These are phyloP conservation scores for Cairneyella variabilis DNA, from an alignment of 495 filamentous ascomycete species.

Conservation along the genomic window DNA sequence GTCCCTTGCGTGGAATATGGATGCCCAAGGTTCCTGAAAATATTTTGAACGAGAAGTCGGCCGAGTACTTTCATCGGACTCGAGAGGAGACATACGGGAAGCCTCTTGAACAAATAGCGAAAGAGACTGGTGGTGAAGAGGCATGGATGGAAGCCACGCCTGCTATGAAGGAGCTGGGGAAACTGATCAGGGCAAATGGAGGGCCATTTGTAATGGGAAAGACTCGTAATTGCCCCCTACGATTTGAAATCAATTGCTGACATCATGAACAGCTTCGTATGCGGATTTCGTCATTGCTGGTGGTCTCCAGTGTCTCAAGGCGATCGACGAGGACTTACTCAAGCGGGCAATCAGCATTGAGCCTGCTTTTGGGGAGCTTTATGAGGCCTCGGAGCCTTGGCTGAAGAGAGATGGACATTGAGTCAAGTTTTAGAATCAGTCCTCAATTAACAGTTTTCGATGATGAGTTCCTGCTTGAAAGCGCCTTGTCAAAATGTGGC, in stretches of 20 bases:
- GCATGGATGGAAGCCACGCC: slow-evolving; percentile 10
- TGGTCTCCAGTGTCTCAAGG: not conserved
- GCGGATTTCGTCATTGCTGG: slow-evolving; percentile 40
- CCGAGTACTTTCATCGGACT: slow-evolving; percentile 5
- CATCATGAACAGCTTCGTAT: slow-evolving; percentile 27
- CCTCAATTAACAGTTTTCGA: no score
- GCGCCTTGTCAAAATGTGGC: no score
- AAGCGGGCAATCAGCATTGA: not conserved
- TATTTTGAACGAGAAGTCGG: not conserved
- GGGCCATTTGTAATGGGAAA: slow-evolving; percentile 5
- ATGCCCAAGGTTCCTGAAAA: slow-evolving; percentile 1
- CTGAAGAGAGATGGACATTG: not conserved
- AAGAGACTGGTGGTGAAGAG: slow-evolving; percentile 8
- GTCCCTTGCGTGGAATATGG: not conserved
- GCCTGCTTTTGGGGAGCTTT: not conserved
- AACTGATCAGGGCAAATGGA: not conserved
- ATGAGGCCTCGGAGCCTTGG: not conserved
- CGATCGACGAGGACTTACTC: not conserved
- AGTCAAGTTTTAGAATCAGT: no score
- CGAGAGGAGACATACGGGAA: slow-evolving; percentile 2
- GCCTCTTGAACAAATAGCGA: not conserved
- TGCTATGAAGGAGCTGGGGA: not conserved
- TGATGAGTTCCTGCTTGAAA: no score
- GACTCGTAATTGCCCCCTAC: slow-evolving; percentile 2
- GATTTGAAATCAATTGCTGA: not conserved